Evolutionary conservation across 306 rosid genomes (phyloP), one percentile per base, ranked within the genome.

Genomic region (Cucurbita pepo): DNA sequence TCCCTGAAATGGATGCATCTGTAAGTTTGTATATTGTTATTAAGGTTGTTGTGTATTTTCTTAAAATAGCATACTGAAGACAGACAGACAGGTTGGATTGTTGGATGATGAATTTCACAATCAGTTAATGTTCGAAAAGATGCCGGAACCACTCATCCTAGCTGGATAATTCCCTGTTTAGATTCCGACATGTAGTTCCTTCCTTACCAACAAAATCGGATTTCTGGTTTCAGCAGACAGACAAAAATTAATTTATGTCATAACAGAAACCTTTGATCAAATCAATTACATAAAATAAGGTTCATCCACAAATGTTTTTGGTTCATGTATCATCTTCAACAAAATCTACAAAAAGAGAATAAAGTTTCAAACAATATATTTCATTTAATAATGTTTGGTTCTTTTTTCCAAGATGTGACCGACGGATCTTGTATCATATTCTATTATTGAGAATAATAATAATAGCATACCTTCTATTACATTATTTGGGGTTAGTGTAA

Each of bases 181-280:
- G 75, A 54, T 72, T 52, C 61, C 48, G 62, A 72, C 41, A 72
- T 56, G 63, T 37, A 19, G 75, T 34, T 56, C 11, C 73, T 69
- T 69, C 71, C 5, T 12, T 50, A 50, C 5, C 54, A 50, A 50
- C 54, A 50, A 50, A 50, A 50, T 50, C 18, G 18, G 54, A 50
- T 50, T 50, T 14, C 3, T 30, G 18, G 54, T 50, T 30, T 30
- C 34, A 30, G 34, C 34, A 30, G 34, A 30, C 34, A 30, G 2
- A 30, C 64, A 11, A 43, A 13, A 13, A 40, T 9, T 41, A 63
- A 63, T 63, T 18, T 41, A 63, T 8, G 14, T 63, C 18, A 1
- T 0, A 41, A 38, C 10, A 2, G 25, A 40, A 40, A 40, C 41
- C 25, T 40, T 62, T 62, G 47, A 63, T 40, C 1, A 63, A 41